Conservation (phyloP, 768 basidiomycete species). For the Amanita rubescens region DNA sequence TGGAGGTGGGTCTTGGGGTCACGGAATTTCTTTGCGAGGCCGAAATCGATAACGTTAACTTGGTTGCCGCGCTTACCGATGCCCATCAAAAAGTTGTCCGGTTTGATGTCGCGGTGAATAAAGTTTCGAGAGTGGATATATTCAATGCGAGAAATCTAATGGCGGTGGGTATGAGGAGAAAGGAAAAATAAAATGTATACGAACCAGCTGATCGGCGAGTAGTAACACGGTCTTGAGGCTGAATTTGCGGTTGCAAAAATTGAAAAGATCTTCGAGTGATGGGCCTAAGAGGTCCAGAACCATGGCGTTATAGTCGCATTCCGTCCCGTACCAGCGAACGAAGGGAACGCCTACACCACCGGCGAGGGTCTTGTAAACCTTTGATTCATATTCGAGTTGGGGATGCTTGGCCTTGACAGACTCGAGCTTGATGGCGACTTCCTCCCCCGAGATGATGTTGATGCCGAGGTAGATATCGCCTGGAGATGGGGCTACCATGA, state of each 20-base stretch:
- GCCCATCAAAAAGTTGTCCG: slow-evolving; percentile 99
- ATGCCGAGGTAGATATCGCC: slow-evolving; percentile 99
- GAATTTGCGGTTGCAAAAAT: slow-evolving; percentile 97
- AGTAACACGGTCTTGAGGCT: slow-evolving; percentile 94
- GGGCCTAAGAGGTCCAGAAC: slow-evolving; percentile 94
- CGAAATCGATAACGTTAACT: slow-evolving; percentile 97
- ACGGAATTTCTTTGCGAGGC: slow-evolving; percentile 99
- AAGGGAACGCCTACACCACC: slow-evolving; percentile 99
- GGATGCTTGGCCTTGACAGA: slow-evolving; percentile 99
- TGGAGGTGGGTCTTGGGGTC: slow-evolving; percentile 99
- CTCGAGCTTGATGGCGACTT: slow-evolving; percentile 99
- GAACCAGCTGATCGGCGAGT: slow-evolving; percentile 91
- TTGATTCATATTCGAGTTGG: slow-evolving; percentile 98
- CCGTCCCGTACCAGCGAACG: slow-evolving; percentile 89
- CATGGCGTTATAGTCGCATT: slow-evolving; percentile 99
- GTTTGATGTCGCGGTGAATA: slow-evolving; percentile 96
- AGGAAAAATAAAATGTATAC: slow-evolving; percentile 22
- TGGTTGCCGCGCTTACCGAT: slow-evolving; percentile 99
- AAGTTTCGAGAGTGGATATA: slow-evolving; percentile 99
- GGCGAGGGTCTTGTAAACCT: slow-evolving; percentile 95
- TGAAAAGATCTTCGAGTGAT: slow-evolving; percentile 86
- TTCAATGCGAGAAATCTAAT: slow-evolving; percentile 94
- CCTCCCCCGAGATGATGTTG: slow-evolving; percentile 99
- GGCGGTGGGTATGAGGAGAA: slow-evolving; percentile 18
- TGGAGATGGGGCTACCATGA: slow-evolving; percentile 23